Evolutionary conservation across 169 alveolate genomes (phyloP).

Genomic region (Plasmodium vivax): DNA sequence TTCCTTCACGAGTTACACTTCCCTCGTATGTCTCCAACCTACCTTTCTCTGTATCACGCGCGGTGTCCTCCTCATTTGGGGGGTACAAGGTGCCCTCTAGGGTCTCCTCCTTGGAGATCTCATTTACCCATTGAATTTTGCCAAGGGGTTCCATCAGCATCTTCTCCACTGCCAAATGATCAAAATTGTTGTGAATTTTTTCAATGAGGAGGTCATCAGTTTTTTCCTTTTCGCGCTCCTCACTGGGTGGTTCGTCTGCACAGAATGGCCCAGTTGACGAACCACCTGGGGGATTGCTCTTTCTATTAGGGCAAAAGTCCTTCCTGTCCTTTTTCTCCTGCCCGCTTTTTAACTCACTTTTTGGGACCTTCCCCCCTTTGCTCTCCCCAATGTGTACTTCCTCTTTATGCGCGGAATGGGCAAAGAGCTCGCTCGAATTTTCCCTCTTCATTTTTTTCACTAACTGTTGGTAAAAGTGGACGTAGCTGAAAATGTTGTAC

Average conservation of each 20-base stretch:
- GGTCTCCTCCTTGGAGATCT: not conserved
- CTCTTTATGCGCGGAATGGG: not conserved
- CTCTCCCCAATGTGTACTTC: not conserved
- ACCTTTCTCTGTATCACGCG: not conserved
- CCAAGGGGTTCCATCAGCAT: not conserved
- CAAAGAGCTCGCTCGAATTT: not conserved
- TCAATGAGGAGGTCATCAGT: not conserved
- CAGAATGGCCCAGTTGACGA: not conserved
- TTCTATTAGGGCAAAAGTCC: not conserved
- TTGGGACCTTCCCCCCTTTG: not conserved
- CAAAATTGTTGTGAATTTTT: not conserved
- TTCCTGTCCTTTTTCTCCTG: not conserved
- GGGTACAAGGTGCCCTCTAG: not conserved
- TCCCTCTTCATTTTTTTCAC: constrained; percentile 27
- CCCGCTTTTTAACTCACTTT: not conserved
- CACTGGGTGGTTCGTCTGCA: not conserved
- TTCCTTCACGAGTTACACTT: not conserved
- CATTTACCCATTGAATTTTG: not conserved
- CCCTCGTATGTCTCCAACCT: not conserved
- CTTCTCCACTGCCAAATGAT: not conserved
- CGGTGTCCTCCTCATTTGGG: not conserved
- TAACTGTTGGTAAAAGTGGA: constrained; percentile 31
- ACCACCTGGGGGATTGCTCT: not conserved
- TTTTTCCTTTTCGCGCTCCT: not conserved
- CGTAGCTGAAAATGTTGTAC: constrained; percentile 16